Evolutionary conservation across 495 filamentous ascomycete genomes (phyloP).

Genomic region (Aspergillus leporis): DNA sequence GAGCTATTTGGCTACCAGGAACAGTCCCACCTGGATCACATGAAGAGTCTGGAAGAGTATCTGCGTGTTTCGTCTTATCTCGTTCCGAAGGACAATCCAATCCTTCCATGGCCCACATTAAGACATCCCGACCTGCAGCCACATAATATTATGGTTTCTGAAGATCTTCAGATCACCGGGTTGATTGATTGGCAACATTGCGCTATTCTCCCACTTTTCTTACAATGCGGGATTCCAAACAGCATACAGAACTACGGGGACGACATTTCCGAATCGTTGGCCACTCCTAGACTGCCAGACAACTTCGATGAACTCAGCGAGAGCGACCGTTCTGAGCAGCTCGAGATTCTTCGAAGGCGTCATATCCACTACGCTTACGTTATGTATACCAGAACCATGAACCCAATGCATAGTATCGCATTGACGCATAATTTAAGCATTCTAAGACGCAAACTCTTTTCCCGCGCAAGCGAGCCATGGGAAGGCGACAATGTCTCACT

Average conservation of each 20-base stretch:
- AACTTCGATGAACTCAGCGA: conserved; percentile 23
- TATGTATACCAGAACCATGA: conserved; percentile 17
- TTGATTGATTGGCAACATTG: conserved; percentile 29
- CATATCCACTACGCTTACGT: conserved; percentile 31
- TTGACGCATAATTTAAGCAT: conserved; percentile 22
- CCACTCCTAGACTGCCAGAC: conserved; percentile 17
- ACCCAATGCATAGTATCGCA: conserved; percentile 22
- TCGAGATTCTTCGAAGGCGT: conserved; percentile 25
- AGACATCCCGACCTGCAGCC: conserved; percentile 29
- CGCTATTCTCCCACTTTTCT: conserved; percentile 20
- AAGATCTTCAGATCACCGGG: conserved; percentile 15
- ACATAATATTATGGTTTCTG: conserved; percentile 23
- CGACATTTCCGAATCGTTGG: conserved; percentile 23
- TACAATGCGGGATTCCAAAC: conserved; percentile 21
- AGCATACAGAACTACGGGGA: conserved; percentile 28
- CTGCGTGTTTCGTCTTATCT: conserved; percentile 20
- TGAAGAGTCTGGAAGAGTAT: conserved; percentile 16
- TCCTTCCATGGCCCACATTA: conserved; percentile 16
- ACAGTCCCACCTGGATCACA: conserved; percentile 17
- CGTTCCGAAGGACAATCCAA: background rate
- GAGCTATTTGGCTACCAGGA: conserved; percentile 21
- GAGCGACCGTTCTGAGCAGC: conserved; percentile 17
- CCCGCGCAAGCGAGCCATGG: conserved; percentile 27
- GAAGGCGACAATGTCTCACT: conserved; percentile 29
- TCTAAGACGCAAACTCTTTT: conserved; percentile 22